Evolutionary conservation across 148 eudicot genomes (phyloP).

Genomic region (Linanthus parryae): DNA sequence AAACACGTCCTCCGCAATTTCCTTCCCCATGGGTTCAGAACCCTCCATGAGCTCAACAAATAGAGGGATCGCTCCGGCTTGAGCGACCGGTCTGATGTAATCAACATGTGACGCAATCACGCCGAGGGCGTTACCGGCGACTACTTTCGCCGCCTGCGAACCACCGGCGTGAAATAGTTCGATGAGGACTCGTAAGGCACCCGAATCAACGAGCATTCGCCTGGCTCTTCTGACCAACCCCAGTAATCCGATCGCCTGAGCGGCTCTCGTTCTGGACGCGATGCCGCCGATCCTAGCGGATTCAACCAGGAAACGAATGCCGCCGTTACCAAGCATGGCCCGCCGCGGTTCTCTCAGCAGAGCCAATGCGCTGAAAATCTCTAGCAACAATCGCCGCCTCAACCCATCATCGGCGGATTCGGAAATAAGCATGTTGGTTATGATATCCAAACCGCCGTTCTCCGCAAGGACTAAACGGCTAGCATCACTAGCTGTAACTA

Average conservation of each 20-base stretch:
- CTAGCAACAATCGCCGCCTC: slow-evolving; percentile 27
- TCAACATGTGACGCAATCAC: slow-evolving; percentile 50
- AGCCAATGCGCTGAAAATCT: slow-evolving; percentile 45
- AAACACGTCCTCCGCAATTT: slow-evolving; percentile 54
- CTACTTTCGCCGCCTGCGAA: slow-evolving; percentile 27
- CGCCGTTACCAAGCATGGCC: slow-evolving; percentile 23
- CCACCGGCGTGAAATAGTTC: slow-evolving; percentile 37
- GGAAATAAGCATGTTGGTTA: slow-evolving; percentile 24
- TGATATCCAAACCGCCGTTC: slow-evolving; percentile 33
- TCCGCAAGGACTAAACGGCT: slow-evolving; percentile 26
- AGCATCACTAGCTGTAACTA: slow-evolving; percentile 26
- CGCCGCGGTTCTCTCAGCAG: slow-evolving; percentile 40
- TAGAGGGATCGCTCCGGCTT: slow-evolving; percentile 45
- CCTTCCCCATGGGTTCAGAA: slow-evolving; percentile 36
- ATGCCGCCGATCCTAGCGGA: slow-evolving; percentile 35
- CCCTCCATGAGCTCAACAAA: slow-evolving; percentile 44
- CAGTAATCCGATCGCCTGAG: slow-evolving; percentile 56
- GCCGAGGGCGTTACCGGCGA: slow-evolving; percentile 59
- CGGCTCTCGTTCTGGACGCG: slow-evolving; percentile 49
- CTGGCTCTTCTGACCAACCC: slow-evolving; percentile 37
- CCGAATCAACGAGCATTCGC: slow-evolving; percentile 27
- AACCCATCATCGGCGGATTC: slow-evolving; percentile 17
- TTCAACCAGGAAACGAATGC: slow-evolving; percentile 33
- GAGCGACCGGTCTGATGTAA: slow-evolving; percentile 38
- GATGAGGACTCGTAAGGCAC: slow-evolving; percentile 35